Evolutionary conservation across 2,329 filamentous ascomycete species (phyloP).

Genomic region (Trichoderma atroviride): DNA sequence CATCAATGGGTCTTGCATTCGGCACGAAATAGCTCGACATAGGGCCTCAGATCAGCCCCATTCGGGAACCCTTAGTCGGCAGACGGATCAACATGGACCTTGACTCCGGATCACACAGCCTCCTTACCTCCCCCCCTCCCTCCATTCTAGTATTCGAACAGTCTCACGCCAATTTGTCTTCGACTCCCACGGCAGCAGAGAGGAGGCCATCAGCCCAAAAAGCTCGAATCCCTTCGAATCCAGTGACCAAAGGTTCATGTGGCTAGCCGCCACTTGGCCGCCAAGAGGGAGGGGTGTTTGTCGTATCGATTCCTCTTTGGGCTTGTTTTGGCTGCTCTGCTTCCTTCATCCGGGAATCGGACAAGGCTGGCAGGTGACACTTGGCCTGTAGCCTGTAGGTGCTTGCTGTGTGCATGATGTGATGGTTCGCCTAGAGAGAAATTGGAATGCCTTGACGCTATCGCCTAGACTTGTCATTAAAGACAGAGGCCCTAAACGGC

Average conservation of each 20-base stretch:
- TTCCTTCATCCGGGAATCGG: not conserved
- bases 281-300: constrained; percentile 20
- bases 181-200: not conserved
- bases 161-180: constrained; percentile 2
- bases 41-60: constrained; percentile 24
- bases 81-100: constrained; percentile 9
- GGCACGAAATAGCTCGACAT: constrained; percentile 22
- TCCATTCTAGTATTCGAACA: not conserved
- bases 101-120: constrained; percentile 19
- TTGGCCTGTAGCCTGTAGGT: not conserved
- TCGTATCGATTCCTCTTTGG: constrained; percentile 16
- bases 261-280: constrained; percentile 31
- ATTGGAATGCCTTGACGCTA: not conserved
- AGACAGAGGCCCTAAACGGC: not conserved
- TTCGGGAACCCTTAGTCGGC: constrained; percentile 16
- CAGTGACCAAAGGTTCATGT: constrained; percentile 35
- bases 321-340: not conserved
- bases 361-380: constrained; percentile 11
- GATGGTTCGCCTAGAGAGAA: not conserved
- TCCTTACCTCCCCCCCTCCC: not conserved
- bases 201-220: not conserved
- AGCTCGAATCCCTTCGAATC: constrained; percentile 25
- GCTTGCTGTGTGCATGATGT: not conserved
- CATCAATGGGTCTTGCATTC: constrained; percentile 25
- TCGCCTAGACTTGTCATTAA: not conserved